These are phyloP conservation scores for Syncephalis plumigaleata DNA, from an alignment of 371 early-diverging fungal genomes.

Conservation along the genomic window DNA sequence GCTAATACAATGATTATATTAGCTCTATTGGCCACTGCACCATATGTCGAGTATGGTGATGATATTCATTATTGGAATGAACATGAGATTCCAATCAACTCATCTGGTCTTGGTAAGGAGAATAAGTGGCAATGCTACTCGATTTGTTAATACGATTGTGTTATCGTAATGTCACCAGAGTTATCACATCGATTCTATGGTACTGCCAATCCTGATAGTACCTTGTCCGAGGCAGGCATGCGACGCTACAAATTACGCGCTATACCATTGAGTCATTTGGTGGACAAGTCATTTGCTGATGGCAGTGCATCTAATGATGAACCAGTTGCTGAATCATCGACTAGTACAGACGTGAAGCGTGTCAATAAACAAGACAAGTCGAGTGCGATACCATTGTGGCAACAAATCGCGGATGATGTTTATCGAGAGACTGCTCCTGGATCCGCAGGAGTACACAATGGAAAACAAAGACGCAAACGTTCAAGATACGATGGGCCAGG, in stretches of 20 bases:
- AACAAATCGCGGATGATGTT: not conserved
- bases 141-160: too few relatives aligned
- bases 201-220: not conserved
- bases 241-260: not conserved
- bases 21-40: not conserved
- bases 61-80: not conserved
- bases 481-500: not conserved
- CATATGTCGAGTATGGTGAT: not conserved
- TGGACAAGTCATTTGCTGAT: not conserved
- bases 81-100: not conserved
- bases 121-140: too few relatives aligned
- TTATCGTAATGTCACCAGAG: not conserved
- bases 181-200: conserved; percentile 1
- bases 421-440: not conserved
- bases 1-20: too few relatives aligned
- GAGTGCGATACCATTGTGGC: not conserved
- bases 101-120: not conserved
- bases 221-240: not conserved
- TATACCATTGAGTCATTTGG: not conserved
- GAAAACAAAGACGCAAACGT: not conserved
- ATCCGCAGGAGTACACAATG: not conserved
- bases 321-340: not conserved
- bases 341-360: not conserved
- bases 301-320: not conserved
- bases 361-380: not conserved